Conservation (phyloP, 1,284 basidiomycete genomes). For the Naganishia cerealis region DNA sequence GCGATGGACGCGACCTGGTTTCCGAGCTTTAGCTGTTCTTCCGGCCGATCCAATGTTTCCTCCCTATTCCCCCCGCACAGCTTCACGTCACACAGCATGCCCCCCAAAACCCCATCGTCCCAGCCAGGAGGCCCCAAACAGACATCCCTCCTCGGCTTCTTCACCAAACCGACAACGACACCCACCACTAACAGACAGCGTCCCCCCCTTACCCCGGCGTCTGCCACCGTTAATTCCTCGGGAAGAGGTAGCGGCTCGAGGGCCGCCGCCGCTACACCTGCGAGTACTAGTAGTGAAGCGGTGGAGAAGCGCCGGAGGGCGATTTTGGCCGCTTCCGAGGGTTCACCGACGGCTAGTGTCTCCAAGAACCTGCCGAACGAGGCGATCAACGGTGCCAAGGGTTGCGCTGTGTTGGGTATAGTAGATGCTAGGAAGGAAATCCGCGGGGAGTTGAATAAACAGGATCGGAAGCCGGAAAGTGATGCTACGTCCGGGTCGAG, state of each 20-base stretch:
- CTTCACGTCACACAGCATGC: slow-evolving; percentile 15
- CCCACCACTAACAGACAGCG: slow-evolving; percentile 32
- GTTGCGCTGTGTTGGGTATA: background rate
- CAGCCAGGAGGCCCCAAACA: slow-evolving; percentile 42
- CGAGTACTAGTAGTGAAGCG: slow-evolving; percentile 20
- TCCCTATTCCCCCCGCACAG: background rate
- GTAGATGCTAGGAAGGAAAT: background rate
- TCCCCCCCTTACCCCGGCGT: slow-evolving; percentile 37
- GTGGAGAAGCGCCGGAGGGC: slow-evolving; percentile 17
- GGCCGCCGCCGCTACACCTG: background rate
- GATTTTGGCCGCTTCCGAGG: slow-evolving; percentile 9
- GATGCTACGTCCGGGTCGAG: slow-evolving; percentile 16
- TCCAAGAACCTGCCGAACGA: slow-evolving; percentile 19
- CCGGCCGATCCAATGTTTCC: no score
- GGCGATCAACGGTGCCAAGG: slow-evolving; percentile 32
- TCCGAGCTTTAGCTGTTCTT: no score
- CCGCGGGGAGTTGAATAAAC: slow-evolving; percentile 2
- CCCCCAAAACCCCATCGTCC: slow-evolving; percentile 10
- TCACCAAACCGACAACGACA: slow-evolving; percentile 40
- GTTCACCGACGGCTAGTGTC: slow-evolving; percentile 38
- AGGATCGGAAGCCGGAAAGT: slow-evolving; percentile 9
- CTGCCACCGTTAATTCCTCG: slow-evolving; percentile 41
- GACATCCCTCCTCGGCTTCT: slow-evolving; percentile 54
- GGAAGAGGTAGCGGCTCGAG: background rate
- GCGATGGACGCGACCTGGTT: background rate